phyloP scores from a whole-genome alignment of 371 early-diverging fungal genomes.

The Mortierella sp. region DNA sequence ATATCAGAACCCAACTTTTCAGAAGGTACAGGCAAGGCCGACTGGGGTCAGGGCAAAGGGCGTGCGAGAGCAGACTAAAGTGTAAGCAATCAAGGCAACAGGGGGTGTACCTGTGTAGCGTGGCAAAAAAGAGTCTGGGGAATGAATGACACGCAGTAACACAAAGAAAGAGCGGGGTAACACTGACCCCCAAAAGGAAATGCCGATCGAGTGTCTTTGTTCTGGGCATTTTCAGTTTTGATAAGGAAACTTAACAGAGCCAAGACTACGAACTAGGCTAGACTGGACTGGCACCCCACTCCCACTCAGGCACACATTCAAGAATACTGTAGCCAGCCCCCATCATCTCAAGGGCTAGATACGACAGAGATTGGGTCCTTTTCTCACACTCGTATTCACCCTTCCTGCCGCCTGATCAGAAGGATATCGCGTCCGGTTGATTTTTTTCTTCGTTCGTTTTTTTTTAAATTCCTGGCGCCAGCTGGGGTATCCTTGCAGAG shows the following conservation, averaged over 20 bases:
- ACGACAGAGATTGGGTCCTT: too few relatives aligned
- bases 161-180: slow-evolving; percentile 8
- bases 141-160: too few relatives aligned
- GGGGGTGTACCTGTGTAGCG: not conserved
- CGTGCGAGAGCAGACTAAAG: not conserved
- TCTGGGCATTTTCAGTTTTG: too few relatives aligned
- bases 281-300: too few relatives aligned
- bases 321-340: too few relatives aligned
- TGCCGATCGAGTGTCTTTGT: slow-evolving; percentile 1
- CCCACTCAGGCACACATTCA: too few relatives aligned
- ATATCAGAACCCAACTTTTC: not conserved
- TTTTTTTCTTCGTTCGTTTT: too few relatives aligned
- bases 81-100: not conserved
- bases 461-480: slow-evolving; percentile 5
- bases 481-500: not conserved
- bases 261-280: too few relatives aligned
- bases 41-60: not conserved
- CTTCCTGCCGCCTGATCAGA: not conserved
- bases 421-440: not conserved
- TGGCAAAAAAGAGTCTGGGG: slow-evolving; percentile 10
- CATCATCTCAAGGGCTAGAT: too few relatives aligned
- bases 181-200: slow-evolving; percentile 3
- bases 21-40: slow-evolving; percentile 7
- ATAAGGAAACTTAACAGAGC: too few relatives aligned
- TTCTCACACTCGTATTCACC: not conserved